Base-by-base conservation (phyloP, 2,329 filamentous ascomycete genomes). In the Aureobasidium sp. region DNA sequence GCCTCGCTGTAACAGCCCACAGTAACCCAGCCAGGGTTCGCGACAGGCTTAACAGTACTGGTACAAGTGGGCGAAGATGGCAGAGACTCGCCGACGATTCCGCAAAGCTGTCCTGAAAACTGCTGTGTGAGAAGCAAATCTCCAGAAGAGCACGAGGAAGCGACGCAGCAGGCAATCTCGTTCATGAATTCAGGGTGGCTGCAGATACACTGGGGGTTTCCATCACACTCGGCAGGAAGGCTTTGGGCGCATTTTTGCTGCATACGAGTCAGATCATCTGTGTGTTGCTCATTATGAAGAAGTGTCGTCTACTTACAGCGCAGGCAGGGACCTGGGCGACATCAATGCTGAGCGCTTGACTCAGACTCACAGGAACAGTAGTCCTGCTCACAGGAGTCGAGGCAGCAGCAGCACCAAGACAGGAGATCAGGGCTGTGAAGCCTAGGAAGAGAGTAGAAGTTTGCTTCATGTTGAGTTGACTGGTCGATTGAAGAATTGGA, bases 321-420 rank as follows among this genome's bases (percentile, higher is more conserved):
- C 55, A 58, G 31, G 42, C 29, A 25, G 55, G 55, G 9, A 58
- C 55, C n/a, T 37, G n/a, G 8, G 55, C 55, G 20, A 58, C 55
- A 39, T 58, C 34, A n/a, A 58, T 47, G 41, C 42, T 37, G 17
- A 58, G 55, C 15, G 44, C 27, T 22, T 47, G 41, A 34, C 55
- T 58, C 55, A 58, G 11, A 27, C 55, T 58, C n/a, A 48, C 55
- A 37, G 55, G 55, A 58, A 44, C 42, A 58, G 55, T 48, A n/a
- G 31, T 29, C n/a, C 42, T 58, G 55, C 7, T 39, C 12, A 29
- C 25, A 6, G 42, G 42, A 45, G 39, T 45, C 11, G 14, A 34
- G n/a, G 55, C 12, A 29, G 55, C 55, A 27, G 55, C 20, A 6
- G 41, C 39, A 31, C 31, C 42, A 29, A 58, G 29, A 29, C 29